These are phyloP conservation scores for Epichloe sibirici DNA, from an alignment of 2,329 filamentous ascomycete genomes.

Conservation along the genomic window DNA sequence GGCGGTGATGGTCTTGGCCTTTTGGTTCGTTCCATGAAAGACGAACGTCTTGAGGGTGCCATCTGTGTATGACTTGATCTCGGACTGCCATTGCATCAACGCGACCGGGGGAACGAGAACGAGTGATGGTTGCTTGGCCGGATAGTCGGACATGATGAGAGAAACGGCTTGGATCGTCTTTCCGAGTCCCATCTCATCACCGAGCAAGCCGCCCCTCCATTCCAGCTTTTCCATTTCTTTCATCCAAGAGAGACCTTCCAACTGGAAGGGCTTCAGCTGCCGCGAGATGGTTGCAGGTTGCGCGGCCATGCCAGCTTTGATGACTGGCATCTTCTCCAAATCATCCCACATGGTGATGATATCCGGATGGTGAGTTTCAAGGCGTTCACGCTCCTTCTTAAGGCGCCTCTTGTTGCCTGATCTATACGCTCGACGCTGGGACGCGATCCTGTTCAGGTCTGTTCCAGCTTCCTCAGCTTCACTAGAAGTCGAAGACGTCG, in stretches of 20 bases:
- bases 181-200: constrained; percentile 97
- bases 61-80: constrained; percentile 72
- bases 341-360: constrained; percentile 77
- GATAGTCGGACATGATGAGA: constrained; percentile 95
- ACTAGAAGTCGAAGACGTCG: constrained; percentile 9
- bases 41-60: constrained; percentile 84
- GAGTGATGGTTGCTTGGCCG: constrained; percentile 67
- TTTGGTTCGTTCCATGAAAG: constrained; percentile 76
- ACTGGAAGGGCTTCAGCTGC: constrained; percentile 82
- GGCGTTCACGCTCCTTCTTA: constrained; percentile 45
- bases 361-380: constrained; percentile 66
- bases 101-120: constrained; percentile 89
- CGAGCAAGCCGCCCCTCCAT: constrained; percentile 82
- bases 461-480: constrained; percentile 11
- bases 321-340: constrained; percentile 53
- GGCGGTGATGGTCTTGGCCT: constrained; percentile 63
- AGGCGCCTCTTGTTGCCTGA: constrained; percentile 14
- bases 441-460: constrained; percentile 11
- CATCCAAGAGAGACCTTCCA: constrained; percentile 94
- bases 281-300: constrained; percentile 64
- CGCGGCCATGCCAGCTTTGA: constrained; percentile 38
- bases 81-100: constrained; percentile 86
- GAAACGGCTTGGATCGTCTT: constrained; percentile 98
- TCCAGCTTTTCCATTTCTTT: constrained; percentile 70
- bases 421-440: constrained; percentile 23